Percentiles rank a stretch among this genome's conserved stretches.
Conservation (phyloP, 805 yeast species). For the Candida ovalis region DNA sequence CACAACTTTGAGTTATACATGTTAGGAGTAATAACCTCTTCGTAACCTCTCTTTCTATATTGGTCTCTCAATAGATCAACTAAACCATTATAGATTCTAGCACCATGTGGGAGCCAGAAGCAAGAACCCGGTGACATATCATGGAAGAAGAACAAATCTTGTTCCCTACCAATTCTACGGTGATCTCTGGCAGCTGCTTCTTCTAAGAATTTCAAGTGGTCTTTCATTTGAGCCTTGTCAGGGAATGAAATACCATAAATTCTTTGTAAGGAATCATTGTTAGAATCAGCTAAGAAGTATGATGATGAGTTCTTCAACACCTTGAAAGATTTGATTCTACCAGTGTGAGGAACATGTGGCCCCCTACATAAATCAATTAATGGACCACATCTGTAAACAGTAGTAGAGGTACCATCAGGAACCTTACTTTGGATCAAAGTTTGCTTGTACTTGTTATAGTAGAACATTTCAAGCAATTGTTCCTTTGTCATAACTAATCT, state of each 20-base stretch:
- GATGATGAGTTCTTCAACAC: conserved; percentile 94
- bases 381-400: conserved; percentile 97
- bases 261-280: conserved; percentile 94
- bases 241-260: conserved; percentile 98
- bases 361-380: conserved; percentile 96
- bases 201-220: conserved; percentile 87
- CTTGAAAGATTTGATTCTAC: conserved; percentile 91
- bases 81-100: conserved; percentile 90
- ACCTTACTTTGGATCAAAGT: conserved; percentile 80
- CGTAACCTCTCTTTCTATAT: conserved; percentile 91
- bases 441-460: conserved; percentile 93
- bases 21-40: conserved; percentile 98
- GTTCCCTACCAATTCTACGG: conserved; percentile 94
- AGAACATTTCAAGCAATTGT: conserved; percentile 86
- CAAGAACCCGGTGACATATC: conserved; percentile 98
- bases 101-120: conserved; percentile 99
- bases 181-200: conserved; percentile 97
- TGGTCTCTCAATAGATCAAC: conserved; percentile 76
- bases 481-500: conserved; percentile 91
- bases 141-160: conserved; percentile 91
- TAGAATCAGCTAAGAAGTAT: conserved; percentile 89
- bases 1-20: conserved; percentile 97
- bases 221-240: conserved; percentile 93
- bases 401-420: conserved; percentile 93
- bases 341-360: conserved; percentile 97